Evolutionary conservation across 108 stramenopile species (phyloP).

Genomic region (Pseudonitzschia multistriata): DNA sequence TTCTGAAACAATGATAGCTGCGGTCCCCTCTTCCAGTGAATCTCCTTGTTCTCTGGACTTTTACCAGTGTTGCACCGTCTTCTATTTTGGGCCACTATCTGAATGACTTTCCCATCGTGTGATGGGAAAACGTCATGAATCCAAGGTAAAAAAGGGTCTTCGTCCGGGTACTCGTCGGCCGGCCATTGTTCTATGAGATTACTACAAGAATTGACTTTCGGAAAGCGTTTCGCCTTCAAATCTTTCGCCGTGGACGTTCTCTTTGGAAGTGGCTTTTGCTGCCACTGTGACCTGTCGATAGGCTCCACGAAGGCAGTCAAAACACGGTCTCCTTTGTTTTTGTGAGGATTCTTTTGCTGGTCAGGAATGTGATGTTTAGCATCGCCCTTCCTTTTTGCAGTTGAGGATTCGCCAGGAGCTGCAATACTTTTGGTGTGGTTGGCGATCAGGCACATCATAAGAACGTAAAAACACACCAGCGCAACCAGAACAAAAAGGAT

Average conservation of each 20-base stretch:
- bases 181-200: slow-evolving; percentile 69
- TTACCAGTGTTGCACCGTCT: slow-evolving; percentile 65
- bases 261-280: slow-evolving; percentile 21
- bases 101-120: slow-evolving; percentile 72
- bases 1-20: slow-evolving; percentile 83
- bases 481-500: slow-evolving; percentile 2
- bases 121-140: slow-evolving; percentile 89
- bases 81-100: slow-evolving; percentile 85
- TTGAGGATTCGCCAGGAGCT: too few species aligned
- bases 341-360: background rate
- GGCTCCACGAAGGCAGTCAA: slow-evolving; percentile 37
- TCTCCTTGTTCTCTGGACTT: slow-evolving; percentile 31
- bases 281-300: slow-evolving; percentile 12
- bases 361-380: background rate
- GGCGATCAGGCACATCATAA: background rate
- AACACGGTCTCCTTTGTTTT: background rate
- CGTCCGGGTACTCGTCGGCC: slow-evolving; percentile 59
- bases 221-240: slow-evolving; percentile 6
- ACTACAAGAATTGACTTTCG: slow-evolving; percentile 38
- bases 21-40: slow-evolving; percentile 55
- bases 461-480: slow-evolving; percentile 6
- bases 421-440: background rate
- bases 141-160: slow-evolving; percentile 90
- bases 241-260: slow-evolving; percentile 18
- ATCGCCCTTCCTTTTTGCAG: too few species aligned